These are phyloP conservation scores for Backusella australiensis DNA, from an alignment of 192 early-diverging fungal genomes.

Conservation along the genomic window DNA sequence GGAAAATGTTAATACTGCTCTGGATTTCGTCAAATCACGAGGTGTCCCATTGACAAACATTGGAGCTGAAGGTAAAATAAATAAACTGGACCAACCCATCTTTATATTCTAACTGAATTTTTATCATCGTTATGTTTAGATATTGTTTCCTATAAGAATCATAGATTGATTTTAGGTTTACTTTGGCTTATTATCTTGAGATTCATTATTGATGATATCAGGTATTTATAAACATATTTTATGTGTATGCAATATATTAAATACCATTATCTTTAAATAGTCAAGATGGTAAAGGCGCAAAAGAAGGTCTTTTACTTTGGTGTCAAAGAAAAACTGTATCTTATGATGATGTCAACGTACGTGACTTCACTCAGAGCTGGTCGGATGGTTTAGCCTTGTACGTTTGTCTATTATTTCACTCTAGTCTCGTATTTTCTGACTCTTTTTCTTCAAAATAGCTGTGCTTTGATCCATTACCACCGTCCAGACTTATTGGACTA, in stretches of 20 bases:
- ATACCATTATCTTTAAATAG: slow-evolving; percentile 33
- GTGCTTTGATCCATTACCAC: slow-evolving; percentile 95
- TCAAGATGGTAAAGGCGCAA: slow-evolving; percentile 93
- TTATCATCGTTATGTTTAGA: slow-evolving; percentile 46
- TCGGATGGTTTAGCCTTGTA: slow-evolving; percentile 91
- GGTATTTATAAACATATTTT: slow-evolving; percentile 30
- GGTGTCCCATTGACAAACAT: slow-evolving; percentile 92
- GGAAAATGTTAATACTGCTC: slow-evolving; percentile 92
- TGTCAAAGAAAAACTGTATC: slow-evolving; percentile 94
- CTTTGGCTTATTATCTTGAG: slow-evolving; percentile 98
- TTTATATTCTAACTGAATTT: no score
- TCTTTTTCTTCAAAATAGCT: slow-evolving; percentile 44
- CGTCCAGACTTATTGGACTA: slow-evolving; percentile 94
- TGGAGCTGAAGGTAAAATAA: slow-evolving; percentile 77
- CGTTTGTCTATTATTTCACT: slow-evolving; percentile 17
- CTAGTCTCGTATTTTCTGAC: not conserved
- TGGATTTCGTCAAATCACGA: slow-evolving; percentile 88
- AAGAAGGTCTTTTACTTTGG: slow-evolving; percentile 96
- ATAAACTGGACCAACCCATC: not conserved
- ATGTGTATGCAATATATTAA: not conserved
- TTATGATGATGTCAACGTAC: slow-evolving; percentile 84
- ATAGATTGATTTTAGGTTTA: slow-evolving; percentile 91
- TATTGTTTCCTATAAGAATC: slow-evolving; percentile 85
- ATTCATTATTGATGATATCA: slow-evolving; percentile 95
- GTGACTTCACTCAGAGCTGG: slow-evolving; percentile 94